Base-by-base conservation (phyloP, 2,329 filamentous ascomycete genomes). In the Ophiobolus disseminans region DNA sequence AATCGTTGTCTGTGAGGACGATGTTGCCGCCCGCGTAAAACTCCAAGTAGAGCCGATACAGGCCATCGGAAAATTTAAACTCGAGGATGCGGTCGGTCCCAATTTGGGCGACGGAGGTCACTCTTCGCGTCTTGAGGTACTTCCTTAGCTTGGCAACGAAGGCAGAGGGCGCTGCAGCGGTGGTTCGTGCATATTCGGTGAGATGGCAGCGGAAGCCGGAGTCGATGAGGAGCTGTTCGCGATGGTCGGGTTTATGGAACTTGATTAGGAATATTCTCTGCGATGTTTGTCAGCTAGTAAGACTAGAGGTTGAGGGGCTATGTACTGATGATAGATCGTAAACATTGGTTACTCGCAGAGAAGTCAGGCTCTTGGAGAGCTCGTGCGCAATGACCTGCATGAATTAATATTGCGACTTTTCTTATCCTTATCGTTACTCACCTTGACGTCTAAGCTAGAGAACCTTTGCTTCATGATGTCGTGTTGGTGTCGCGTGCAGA, bases 1-100 rank as follows among this genome's bases (percentile, higher is more conserved):
- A 78, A 19, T 95, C 87, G 40, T 81, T 82, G 68, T 97, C 91
- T 2, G 94, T 96, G 43, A 99, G 80, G 53, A 99, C 90, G 52
- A 99, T 87, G 69, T 99, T 99, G 36, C 94, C 94, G 42, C 90
- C 89, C 1, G 94, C 93, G 70, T 96, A 99, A 76, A 99, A 99
- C 75, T 99, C 94, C 21, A 99, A 78, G 69, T 91, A 97, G 17
- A 99, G 74, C 32, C 88, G 82, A 69, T 95, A 97, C 60, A 87
- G 82, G 9, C 94, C 94, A 78, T 97, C 91, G 62, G 90, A 95
- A 70, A 99, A 97, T 63, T 89, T 83, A 44, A 99, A 86, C 70
- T 97, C 91, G 43, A 99, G 87, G 53, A 99, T 89, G 43, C 94
- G 84, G 72, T 99, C 94, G 2, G 92, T 97, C 39, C 94, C 94